phyloP scores from a whole-genome alignment of 495 filamentous ascomycete species.

The Articulospora tetracladia region DNA sequence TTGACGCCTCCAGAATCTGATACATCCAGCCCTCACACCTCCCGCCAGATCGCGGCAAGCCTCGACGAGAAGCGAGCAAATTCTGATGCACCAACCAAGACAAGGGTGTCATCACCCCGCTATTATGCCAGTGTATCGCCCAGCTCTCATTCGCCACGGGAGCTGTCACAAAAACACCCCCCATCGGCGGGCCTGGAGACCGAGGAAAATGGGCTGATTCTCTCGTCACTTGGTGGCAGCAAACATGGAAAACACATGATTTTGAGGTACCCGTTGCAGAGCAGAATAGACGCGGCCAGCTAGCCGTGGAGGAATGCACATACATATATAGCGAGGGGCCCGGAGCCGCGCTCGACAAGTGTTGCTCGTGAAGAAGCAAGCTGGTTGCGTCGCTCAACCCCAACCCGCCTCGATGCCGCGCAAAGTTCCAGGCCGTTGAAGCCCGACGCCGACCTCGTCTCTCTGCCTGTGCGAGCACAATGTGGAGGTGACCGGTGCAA shows the following conservation, averaged over 20 bases:
- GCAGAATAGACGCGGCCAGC: background rate
- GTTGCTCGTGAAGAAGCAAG: background rate
- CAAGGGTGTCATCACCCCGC: background rate
- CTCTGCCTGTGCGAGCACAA: background rate
- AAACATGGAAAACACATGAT: background rate
- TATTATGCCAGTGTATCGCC: background rate
- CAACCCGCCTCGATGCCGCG: background rate
- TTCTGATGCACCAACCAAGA: background rate
- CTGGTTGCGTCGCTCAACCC: background rate
- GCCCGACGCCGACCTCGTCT: background rate
- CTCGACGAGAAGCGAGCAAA: no score
- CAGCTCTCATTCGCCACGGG: background rate
- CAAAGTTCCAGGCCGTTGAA: background rate
- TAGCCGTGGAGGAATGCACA: background rate
- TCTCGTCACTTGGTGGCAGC: background rate
- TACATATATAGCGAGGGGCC: background rate
- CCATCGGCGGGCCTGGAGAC: background rate
- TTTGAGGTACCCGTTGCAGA: background rate
- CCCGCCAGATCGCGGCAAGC: no score
- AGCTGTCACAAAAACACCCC: background rate
- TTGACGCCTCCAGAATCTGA: no score
- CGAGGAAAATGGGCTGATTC: background rate
- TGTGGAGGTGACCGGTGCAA: background rate
- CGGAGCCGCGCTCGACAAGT: background rate
- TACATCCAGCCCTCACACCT: no score